A percentile compares a stretch with the other conserved stretches of the same genome.
phyloP scores from a whole-genome alignment of 805 yeast species.

The Dipodascopsis tothii region DNA sequence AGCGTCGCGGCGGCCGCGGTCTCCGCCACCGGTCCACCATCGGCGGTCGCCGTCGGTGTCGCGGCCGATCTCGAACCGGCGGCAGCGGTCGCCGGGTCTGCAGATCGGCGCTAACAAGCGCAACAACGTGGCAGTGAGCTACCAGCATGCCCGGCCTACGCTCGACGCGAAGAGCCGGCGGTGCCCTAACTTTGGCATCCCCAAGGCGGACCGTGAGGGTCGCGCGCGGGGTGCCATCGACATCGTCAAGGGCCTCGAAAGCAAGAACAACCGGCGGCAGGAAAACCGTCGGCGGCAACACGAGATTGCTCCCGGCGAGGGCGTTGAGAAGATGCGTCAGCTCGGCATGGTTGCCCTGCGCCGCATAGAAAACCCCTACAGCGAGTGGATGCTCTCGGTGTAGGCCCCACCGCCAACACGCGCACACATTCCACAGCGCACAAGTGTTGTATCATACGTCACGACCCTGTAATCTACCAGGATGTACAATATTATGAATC shows the following conservation, averaged over 20 bases:
- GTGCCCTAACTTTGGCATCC: too few relatives aligned
- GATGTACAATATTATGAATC: too few relatives aligned
- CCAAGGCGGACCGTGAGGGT: background rate
- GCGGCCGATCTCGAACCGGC: background rate
- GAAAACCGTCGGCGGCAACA: slow-evolving; percentile 10
- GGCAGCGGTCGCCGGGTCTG: background rate
- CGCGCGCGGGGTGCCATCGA: slow-evolving; percentile 20
- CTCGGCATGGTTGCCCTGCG: slow-evolving; percentile 22
- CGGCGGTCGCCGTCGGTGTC: background rate
- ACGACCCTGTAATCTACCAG: too few relatives aligned
- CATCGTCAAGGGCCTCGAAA: slow-evolving; percentile 22
- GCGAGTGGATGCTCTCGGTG: slow-evolving; percentile 23
- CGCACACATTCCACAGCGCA: too few relatives aligned
- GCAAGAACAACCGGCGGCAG: slow-evolving; percentile 15
- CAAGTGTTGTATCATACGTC: too few relatives aligned
- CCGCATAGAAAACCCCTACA: slow-evolving; percentile 17
- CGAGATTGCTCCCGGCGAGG: slow-evolving; percentile 23
- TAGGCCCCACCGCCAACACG: background rate
- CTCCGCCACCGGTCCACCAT: background rate
- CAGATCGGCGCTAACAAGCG: background rate
- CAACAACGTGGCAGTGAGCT: background rate
- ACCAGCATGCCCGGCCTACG: slow-evolving; percentile 8
- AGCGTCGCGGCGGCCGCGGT: background rate
- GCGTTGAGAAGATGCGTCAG: slow-evolving; percentile 25
- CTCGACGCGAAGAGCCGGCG: background rate